Evolutionary conservation across 371 early-diverging fungal genomes (phyloP).

Genomic region (Umbelopsis sp.): DNA sequence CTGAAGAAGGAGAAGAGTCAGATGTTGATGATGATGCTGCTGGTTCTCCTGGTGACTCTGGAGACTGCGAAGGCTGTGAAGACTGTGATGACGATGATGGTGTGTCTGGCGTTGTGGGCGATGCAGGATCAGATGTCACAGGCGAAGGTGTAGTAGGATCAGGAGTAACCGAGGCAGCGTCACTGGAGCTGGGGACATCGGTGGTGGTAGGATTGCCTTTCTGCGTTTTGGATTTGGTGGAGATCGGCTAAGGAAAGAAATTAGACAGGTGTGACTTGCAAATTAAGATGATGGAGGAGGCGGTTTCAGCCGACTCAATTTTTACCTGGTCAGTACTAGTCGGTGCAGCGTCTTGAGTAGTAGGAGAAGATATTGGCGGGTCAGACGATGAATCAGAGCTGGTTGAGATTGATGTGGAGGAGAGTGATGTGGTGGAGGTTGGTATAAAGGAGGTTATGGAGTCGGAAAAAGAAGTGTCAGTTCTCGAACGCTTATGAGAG

Average conservation of each 20-base stretch:
- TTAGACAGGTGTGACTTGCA: too few species aligned
- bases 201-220: too few species aligned
- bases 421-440: not conserved
- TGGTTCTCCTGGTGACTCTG: too few species aligned
- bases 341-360: not conserved
- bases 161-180: too few species aligned
- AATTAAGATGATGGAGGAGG: too few species aligned
- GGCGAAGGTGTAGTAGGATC: too few species aligned
- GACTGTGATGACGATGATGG: not conserved
- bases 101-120: not conserved
- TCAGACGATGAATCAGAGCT: not conserved
- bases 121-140: not conserved
- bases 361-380: not conserved
- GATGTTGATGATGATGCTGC: not conserved
- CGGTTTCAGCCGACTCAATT: too few species aligned
- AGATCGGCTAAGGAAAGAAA: too few species aligned
- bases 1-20: not conserved
- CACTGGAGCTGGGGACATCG: too few species aligned
- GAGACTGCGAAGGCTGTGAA: too few species aligned
- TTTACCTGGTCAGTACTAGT: not conserved
- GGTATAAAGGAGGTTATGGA: not conserved
- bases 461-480: not conserved
- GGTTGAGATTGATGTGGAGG: not conserved
- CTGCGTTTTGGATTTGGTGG: too few species aligned
- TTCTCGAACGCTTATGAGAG: not conserved